Base-by-base conservation (phyloP, 192 early-diverging fungal species). In the Coemansia reversa region DNA sequence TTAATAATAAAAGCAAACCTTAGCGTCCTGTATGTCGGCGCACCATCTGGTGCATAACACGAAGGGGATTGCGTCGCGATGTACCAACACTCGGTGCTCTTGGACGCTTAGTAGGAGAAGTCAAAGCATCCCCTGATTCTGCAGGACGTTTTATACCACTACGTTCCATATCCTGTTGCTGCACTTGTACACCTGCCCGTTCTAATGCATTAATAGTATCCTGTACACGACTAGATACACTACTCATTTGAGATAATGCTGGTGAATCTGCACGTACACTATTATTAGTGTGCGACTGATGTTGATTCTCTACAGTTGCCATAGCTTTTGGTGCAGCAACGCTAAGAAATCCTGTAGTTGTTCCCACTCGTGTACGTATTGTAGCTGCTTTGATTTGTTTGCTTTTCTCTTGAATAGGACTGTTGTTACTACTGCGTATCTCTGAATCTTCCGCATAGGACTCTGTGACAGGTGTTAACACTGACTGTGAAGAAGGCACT, bases 261-360 rank as follows among this genome's bases (percentile, higher is more conserved):
- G 76, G 71, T 12, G 76, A 79, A n/a, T 23, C 75, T 1, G 76
- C 48, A 11, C 76, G 65, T 7, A 45, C 58, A 25, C 54, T 63
- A 16, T 42, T 51, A 3, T 54, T 32, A 48, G 62, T 75, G 4
- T 61, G 42, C 7, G 58, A 35, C 19, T 70, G 65, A 39, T 65
- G 65, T 7, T 61, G 60, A 25, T 35, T 39, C 1, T 39, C 60
- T 22, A 33, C 14, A 2, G 30, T 22, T 1, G 52, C 25, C 51
- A 19, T 32, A 5, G 58, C 33, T 7, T 27, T 64, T 2, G 74
- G 74, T 23, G 65, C 53, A 4, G 28, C 63, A 29, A 69, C 16
- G 49, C 70, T 79, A 39, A 79, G 69, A 16, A 79, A 79, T 25
- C 76, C 76, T 8, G 70, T 79, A 1, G 62, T 8, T 6, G 76